A percentile compares a stretch with the other conserved stretches of the same genome.
Conservation (phyloP, 176 grass and related monocot genomes). For the Oryza glaberrima region DNA sequence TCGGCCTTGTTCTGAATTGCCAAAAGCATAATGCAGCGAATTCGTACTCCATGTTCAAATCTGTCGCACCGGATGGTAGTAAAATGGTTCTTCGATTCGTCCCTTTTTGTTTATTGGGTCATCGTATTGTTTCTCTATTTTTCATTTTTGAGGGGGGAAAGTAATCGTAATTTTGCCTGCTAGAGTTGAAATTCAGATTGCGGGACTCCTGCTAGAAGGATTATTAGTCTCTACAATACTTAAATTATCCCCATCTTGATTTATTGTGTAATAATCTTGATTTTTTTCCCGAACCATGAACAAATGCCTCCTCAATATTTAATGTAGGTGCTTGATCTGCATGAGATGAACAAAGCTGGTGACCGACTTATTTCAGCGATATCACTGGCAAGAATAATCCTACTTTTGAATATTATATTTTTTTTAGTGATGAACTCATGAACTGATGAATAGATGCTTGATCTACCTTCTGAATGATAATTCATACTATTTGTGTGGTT, state of each 20-base stretch:
- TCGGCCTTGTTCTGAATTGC: too few relatives aligned
- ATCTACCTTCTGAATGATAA: neutral
- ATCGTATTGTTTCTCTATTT: neutral
- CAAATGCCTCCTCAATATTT: neutral
- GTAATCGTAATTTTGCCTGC: neutral
- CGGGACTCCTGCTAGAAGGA: neutral
- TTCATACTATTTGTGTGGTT: neutral
- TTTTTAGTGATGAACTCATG: neutral
- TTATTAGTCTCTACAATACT: too few relatives aligned
- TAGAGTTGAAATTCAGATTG: neutral
- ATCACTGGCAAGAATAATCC: constrained; percentile 51
- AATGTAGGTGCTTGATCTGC: constrained; percentile 76
- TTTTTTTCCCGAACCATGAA: neutral
- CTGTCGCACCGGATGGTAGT: neutral
- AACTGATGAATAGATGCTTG: neutral
- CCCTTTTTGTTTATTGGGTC: neutral
- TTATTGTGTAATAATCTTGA: neutral
- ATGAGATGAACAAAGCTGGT: constrained; percentile 71
- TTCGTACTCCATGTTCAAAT: neutral
- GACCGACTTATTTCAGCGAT: constrained; percentile 70
- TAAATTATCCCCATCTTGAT: neutral
- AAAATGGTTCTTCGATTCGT: neutral
- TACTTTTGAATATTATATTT: neutral
- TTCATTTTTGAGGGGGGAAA: neutral
- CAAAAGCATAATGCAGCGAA: too few relatives aligned